Conservation (phyloP, 176 grass and related monocot species). For the Canna indica region DNA sequence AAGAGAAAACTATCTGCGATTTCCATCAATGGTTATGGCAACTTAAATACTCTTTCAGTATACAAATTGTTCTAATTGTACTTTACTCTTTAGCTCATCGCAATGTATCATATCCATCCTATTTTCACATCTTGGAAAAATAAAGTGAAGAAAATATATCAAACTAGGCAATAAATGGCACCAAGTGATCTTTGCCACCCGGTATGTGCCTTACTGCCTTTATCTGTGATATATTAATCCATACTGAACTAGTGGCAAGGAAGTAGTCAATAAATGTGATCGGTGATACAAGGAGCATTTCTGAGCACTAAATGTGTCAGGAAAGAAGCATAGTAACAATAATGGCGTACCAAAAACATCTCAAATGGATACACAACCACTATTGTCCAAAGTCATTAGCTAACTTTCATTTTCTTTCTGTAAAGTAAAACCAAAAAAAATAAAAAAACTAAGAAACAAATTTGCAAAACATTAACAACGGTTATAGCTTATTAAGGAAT, state of each 20-base stretch:
- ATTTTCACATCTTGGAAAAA: neutral
- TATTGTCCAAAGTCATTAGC: neutral
- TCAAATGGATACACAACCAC: neutral
- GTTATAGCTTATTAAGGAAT: neutral
- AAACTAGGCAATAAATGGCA: neutral
- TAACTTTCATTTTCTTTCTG: neutral
- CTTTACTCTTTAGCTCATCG: too few relatives aligned
- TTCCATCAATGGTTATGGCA: too few relatives aligned
- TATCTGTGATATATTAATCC: neutral
- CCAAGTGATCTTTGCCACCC: neutral
- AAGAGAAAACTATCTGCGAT: too few relatives aligned
- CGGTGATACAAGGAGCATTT: too few relatives aligned
- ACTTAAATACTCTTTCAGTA: too few relatives aligned
- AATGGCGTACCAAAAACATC: neutral
- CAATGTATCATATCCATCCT: too few relatives aligned
- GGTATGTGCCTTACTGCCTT: neutral
- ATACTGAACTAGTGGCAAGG: neutral
- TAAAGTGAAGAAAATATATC: neutral
- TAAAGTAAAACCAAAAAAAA: neutral
- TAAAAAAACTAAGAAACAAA: neutral
- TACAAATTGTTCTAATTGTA: too few relatives aligned
- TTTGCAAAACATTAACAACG: neutral
- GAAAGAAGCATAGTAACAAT: neutral
- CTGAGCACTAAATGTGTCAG: too few relatives aligned
- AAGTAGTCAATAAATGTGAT: neutral